These are phyloP conservation scores for Oehlia diaphana DNA, from an alignment of 192 early-diverging fungal genomes.

Conservation along the genomic window DNA sequence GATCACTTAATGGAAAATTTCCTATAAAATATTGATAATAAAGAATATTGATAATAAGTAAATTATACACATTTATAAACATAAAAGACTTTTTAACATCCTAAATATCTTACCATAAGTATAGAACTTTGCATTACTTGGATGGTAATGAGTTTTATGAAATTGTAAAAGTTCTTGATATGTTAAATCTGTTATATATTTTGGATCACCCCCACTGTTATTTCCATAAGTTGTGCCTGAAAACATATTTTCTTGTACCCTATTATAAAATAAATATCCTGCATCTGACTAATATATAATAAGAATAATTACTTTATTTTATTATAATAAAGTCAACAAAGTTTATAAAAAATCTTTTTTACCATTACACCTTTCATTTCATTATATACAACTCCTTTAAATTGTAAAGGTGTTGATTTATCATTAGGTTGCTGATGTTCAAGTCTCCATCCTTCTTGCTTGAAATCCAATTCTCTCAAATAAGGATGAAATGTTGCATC, in stretches of 20 bases:
- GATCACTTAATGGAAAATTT: conserved; percentile 72
- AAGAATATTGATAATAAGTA: too few species aligned
- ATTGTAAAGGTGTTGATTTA: conserved; percentile 64
- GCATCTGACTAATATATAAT: conserved; percentile 67
- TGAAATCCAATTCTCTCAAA: conserved; percentile 83
- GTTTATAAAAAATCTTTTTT: neutral
- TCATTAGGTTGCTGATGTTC: conserved; percentile 76
- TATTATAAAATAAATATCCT: conserved; percentile 72
- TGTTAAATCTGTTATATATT: conserved; percentile 82
- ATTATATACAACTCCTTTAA: conserved; percentile 98
- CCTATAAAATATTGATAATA: conserved; percentile 31
- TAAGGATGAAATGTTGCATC: conserved; percentile 84
- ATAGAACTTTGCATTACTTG: conserved; percentile 88
- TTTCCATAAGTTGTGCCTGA: conserved; percentile 79
- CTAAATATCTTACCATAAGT: conserved; percentile 69
- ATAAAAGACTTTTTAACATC: neutral
- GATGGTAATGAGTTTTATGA: conserved; percentile 87
- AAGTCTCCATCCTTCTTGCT: conserved; percentile 93
- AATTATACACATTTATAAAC: neutral
- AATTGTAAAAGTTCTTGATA: conserved; percentile 80
- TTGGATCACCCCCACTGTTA: conserved; percentile 91
- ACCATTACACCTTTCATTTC: conserved; percentile 92
- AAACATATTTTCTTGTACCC: conserved; percentile 81
- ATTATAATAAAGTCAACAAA: neutral
- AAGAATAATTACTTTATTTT: neutral